Conservation (phyloP, 108 stramenopile species). For the Cyclotella choctawhatcheeana region DNA sequence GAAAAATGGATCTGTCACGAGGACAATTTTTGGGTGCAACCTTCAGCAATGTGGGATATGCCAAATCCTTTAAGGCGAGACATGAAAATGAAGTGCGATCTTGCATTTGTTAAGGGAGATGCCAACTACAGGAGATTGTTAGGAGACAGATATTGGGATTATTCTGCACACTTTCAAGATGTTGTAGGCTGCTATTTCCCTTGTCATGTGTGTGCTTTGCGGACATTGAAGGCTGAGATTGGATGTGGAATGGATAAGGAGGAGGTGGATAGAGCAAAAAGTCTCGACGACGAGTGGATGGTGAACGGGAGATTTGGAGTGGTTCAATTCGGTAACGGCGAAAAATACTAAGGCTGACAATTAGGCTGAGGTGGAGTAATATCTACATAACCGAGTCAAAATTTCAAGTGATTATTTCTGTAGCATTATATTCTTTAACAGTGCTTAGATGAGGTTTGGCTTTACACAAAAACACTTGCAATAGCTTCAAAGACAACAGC, state of each 20-base stretch:
- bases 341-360: slow-evolving; percentile 14
- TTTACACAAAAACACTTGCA: slow-evolving; percentile 12
- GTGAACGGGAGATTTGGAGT: slow-evolving; percentile 91
- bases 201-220: slow-evolving; percentile 87
- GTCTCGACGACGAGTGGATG: slow-evolving; percentile 81
- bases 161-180: slow-evolving; percentile 84
- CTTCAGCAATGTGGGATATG: slow-evolving; percentile 95
- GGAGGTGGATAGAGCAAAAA: slow-evolving; percentile 70
- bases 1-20: slow-evolving; percentile 89
- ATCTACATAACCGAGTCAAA: too few species aligned
- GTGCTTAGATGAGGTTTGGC: not conserved
- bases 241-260: slow-evolving; percentile 88
- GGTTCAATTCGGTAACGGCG: slow-evolving; percentile 77
- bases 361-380: too few species aligned
- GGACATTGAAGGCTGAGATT: slow-evolving; percentile 95
- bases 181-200: slow-evolving; percentile 93
- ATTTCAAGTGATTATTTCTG: too few species aligned
- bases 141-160: slow-evolving; percentile 91
- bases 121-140: slow-evolving; percentile 95
- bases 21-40: slow-evolving; percentile 94
- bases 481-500: slow-evolving; percentile 87
- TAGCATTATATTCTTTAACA: not conserved
- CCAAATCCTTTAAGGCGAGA: slow-evolving; percentile 69
- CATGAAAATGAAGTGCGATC: slow-evolving; percentile 66
- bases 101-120: slow-evolving; percentile 97